Evolutionary conservation across 2,329 filamentous ascomycete species (phyloP), one percentile per base, ranked within the genome.

Genomic region (Talaromyces sp.): DNA sequence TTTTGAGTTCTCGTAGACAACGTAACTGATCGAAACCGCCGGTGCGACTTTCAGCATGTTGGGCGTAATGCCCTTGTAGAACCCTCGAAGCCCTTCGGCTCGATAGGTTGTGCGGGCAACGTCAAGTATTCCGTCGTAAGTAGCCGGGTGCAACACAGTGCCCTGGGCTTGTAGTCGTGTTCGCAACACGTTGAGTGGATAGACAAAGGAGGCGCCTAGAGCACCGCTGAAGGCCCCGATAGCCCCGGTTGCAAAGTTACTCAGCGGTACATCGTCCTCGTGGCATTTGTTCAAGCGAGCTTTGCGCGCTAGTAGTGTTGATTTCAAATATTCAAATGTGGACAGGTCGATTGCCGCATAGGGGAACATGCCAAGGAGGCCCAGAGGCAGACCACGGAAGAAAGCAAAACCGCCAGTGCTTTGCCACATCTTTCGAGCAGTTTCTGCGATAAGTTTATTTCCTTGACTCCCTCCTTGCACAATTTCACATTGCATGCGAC

Each of bases 271-370:
- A 67, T 96, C 92, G 66, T 96, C 91, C 73, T 96, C 91, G 69
- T 92, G 88, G 66, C 90, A 87, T 51, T 88, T 86, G 10, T 85
- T 77, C 36, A 82, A 78, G 62, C 85, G 86, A 13, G 92, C 90
- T 70, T 92, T 90, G 65, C 88, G 88, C 4, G 78, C 78, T 36
- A 89, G 84, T 65, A 96, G 86, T 8, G 82, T 82, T 55, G 85
- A 86, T 77, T 99, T 99, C 64, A 97, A 84, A 63, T 95, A 87
- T 77, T 99, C 95, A 71, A 98, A 99, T 0, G 92, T 96, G 66
- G 91, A 92, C 70, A 99, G 88, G 72, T 99, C 95, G 71, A 99
- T 96, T 56, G 95, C 95, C 49, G 92, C 93, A 75, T 98, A 99
- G 0, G 95, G 95, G 70, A 99, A 99, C 87, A 98, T 97, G 73